Evolutionary conservation across 169 alveolate genomes (phyloP).

Genomic region (Hepatocystis sp.): DNA sequence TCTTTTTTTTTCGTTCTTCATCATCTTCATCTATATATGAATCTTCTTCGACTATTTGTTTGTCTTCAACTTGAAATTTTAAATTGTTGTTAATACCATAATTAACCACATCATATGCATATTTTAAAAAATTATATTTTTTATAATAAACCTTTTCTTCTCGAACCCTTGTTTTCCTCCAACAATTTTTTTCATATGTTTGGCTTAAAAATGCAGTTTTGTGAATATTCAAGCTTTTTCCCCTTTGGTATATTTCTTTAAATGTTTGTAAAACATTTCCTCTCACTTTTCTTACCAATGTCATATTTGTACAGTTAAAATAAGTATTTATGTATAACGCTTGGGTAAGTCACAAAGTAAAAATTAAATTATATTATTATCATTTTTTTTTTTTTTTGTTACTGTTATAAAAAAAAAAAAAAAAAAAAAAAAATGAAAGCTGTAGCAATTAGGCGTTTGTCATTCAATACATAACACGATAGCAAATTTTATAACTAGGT

Average conservation of each 20-base stretch:
- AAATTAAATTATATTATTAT: too few species aligned
- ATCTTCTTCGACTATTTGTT: constrained; percentile 53
- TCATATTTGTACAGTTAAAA: constrained; percentile 20
- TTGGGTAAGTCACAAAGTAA: too few species aligned
- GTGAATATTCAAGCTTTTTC: constrained; percentile 62
- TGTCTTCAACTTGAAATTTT: constrained; percentile 59
- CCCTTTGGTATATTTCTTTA: constrained; percentile 45
- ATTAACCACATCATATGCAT: constrained; percentile 65
- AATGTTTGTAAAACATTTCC: constrained; percentile 66
- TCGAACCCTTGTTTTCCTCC: constrained; percentile 74
- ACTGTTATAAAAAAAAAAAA: too few species aligned
- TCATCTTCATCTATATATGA: constrained; percentile 55
- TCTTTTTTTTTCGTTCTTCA: too few species aligned
- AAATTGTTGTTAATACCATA: constrained; percentile 68
- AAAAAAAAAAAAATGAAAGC: too few species aligned
- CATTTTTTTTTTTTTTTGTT: too few species aligned
- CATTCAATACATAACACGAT: too few species aligned
- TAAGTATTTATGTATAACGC: too few species aligned
- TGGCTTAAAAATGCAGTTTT: constrained; percentile 69
- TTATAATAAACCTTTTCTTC: constrained; percentile 75
- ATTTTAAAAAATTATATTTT: constrained; percentile 68
- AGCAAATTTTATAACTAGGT: too few species aligned
- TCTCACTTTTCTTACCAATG: constrained; percentile 54
- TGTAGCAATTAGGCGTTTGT: too few species aligned
- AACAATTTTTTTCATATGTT: constrained; percentile 74